A percentile compares a stretch with the other conserved stretches of the same genome.
phyloP scores from a whole-genome alignment of 805 yeast genomes.

The Saturnispora gosingensis region DNA sequence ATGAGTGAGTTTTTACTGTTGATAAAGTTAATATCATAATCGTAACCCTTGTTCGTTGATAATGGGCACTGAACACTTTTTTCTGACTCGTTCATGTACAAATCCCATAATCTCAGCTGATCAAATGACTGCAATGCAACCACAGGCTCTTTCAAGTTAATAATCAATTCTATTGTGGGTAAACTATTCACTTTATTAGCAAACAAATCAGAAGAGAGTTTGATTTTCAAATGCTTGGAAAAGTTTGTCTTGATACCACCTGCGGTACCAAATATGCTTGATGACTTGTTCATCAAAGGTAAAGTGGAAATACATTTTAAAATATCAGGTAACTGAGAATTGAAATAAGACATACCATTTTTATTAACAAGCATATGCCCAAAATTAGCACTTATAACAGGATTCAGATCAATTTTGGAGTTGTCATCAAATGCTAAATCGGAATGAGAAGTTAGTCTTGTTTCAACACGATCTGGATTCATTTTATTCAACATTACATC shows the following conservation, averaged over 20 bases:
- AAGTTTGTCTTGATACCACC: slow-evolving; percentile 26
- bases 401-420: slow-evolving; percentile 16
- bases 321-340: slow-evolving; percentile 21
- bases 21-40: slow-evolving; percentile 25
- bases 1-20: slow-evolving; percentile 23
- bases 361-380: slow-evolving; percentile 21
- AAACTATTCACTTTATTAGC: slow-evolving; percentile 13
- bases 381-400: slow-evolving; percentile 21
- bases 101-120: slow-evolving; percentile 9
- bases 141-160: slow-evolving; percentile 18
- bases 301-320: slow-evolving; percentile 18
- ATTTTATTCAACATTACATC: not conserved
- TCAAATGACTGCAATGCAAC: slow-evolving; percentile 16
- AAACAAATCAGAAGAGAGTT: slow-evolving; percentile 27
- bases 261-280: slow-evolving; percentile 21
- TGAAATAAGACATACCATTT: slow-evolving; percentile 16
- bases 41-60: slow-evolving; percentile 15
- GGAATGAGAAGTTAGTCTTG: not conserved
- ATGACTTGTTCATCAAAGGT: slow-evolving; percentile 17
- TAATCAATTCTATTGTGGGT: slow-evolving; percentile 28
- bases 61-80: slow-evolving; percentile 19
- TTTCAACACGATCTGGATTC: not conserved
- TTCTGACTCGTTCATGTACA: slow-evolving; percentile 24
- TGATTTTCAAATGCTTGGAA: slow-evolving; percentile 22
- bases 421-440: slow-evolving; percentile 4